Evolutionary conservation across 345 rosid genomes (phyloP).

Genomic region (Salix purpurea): DNA sequence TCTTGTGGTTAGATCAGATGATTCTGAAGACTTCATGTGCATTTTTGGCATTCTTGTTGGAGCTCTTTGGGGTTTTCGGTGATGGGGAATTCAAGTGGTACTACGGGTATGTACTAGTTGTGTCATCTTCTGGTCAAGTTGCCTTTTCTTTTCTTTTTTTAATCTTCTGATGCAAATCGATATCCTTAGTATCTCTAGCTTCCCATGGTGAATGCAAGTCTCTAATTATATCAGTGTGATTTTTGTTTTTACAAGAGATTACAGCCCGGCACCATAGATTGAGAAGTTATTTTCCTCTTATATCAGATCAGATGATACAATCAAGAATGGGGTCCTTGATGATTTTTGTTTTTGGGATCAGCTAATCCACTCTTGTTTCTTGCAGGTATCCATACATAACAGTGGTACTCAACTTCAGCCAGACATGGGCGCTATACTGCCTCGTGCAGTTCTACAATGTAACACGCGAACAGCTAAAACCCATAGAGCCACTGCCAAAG

Average conservation of each 20-base stretch:
- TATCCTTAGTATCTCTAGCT: no score
- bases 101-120: slow-evolving; percentile 52
- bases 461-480: slow-evolving; percentile 66
- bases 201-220: no score
- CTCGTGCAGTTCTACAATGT: slow-evolving; percentile 81
- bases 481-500: slow-evolving; percentile 75
- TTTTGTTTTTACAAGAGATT: no score
- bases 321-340: neutral
- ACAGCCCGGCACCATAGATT: neutral
- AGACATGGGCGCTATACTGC: slow-evolving; percentile 92
- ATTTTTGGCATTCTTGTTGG: slow-evolving; percentile 62
- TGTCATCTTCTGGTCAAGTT: neutral
- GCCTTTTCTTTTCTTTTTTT: neutral
- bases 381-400: slow-evolving; percentile 79
- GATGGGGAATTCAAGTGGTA: slow-evolving; percentile 85
- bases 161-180: neutral
- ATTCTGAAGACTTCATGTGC: slow-evolving; percentile 82
- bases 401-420: slow-evolving; percentile 81
- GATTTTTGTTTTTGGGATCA: neutral
- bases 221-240: no score
- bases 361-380: neutral
- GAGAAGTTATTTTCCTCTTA: neutral
- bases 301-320: no score
- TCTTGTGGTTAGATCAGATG: slow-evolving; percentile 50
- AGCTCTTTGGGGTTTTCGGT: slow-evolving; percentile 67